Evolutionary conservation across 2,329 filamentous ascomycete genomes (phyloP), one percentile per base, ranked within the genome.

Genomic region (Harringtonia aguacate): DNA sequence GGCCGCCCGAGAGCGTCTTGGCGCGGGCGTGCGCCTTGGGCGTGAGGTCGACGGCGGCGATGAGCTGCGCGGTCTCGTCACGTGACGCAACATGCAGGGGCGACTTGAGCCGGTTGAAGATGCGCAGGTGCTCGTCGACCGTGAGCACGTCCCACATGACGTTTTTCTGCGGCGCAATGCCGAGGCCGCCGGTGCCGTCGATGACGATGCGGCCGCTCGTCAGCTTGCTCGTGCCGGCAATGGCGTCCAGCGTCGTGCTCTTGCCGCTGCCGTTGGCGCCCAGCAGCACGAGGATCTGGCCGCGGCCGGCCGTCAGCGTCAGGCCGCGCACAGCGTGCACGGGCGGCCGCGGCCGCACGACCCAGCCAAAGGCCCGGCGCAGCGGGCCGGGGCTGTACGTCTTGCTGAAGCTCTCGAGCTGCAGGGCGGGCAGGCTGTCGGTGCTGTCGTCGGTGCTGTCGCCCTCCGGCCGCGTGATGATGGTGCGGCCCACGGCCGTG

Each of bases 251-350:
- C 0, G 88, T 94, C 0, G 89, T 95, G 43, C 81, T 88, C 60
- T 95, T 95, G 30, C 89, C 89, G 53, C 81, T 87, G 17, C 89
- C 89, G 57, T 95, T 95, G 7, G 88, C 86, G 31, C 89, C 89
- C 0, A 95, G 72, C 0, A 95, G 68, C 2, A 89, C 85, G 56
- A 94, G 74, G 42, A 95, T 94, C 53, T 94, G 82, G 1, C 89
- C 89, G 50, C 79, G 77, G 4, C 76, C 71, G 4, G 86, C 85
- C 17, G 75, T 72, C 39, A 95, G 68, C 41, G 73, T 82, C 31
- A 95, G 66, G 34, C 79, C 69, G 47, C 87, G 72, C 34, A 95
- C 87, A 4, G 89, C 89, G n/a, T 81, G 62, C 1, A 95, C 86
- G 1, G 78, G 78, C 31, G 81, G 73, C n/a, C 70, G 72, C 3